These are phyloP conservation scores for Acanthamoeba royreba DNA, from an alignment of 208 protist genomes.

Conservation along the genomic window DNA sequence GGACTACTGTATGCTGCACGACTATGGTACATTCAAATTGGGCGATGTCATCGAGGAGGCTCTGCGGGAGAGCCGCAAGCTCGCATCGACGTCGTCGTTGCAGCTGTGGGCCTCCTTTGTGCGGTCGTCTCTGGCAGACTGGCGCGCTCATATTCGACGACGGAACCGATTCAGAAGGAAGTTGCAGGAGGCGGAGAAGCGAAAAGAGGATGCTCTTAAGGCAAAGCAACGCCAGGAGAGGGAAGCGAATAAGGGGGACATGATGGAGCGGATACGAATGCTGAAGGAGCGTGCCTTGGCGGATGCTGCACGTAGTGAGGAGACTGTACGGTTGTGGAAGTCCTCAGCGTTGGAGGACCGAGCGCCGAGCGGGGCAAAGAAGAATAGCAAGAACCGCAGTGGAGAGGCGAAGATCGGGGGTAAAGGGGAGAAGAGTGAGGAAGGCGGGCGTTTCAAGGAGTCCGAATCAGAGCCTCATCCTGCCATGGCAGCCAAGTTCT, in stretches of 20 bases:
- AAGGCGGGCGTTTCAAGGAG: no score
- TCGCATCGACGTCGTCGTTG: neutral
- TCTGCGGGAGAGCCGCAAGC: neutral
- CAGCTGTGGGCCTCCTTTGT: neutral
- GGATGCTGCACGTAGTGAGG: neutral
- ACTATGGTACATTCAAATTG: neutral
- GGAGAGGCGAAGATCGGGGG: no score
- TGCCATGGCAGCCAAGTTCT: no score
- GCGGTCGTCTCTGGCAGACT: neutral
- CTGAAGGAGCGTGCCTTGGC: neutral
- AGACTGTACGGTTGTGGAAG: no score
- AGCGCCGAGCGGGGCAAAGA: no score
- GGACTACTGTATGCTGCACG: no score
- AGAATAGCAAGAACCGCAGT: no score
- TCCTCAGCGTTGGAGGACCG: no score
- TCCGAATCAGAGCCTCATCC: no score
- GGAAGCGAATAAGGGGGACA: neutral
- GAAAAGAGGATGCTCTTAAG: neutral
- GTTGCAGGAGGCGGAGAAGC: neutral
- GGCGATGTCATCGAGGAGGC: neutral
- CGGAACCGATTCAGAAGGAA: neutral
- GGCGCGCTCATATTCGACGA: neutral
- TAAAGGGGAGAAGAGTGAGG: no score
- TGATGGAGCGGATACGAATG: neutral
- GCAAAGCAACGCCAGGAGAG: neutral